Evolutionary conservation across 108 stramenopile genomes (phyloP).

Genomic region (Fistulifera solaris): DNA sequence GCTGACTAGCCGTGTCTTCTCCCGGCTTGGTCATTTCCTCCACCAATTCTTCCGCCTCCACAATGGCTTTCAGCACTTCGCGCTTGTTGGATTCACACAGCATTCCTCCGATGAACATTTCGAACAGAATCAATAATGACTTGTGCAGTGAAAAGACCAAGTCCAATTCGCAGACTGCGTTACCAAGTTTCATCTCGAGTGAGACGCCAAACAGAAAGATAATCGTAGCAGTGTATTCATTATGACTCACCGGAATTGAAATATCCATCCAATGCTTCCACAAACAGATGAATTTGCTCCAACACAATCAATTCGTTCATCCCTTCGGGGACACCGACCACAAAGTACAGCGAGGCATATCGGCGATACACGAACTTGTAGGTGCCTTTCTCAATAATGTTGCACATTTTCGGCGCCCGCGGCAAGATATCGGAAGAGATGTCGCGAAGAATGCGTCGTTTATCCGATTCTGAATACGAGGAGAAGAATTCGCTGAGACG

Average conservation of each 20-base stretch:
- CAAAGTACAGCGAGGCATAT: conserved; percentile 83
- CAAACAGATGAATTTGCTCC: conserved; percentile 98
- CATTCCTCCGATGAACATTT: conserved; percentile 92
- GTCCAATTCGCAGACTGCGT: conserved; percentile 90
- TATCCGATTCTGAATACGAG: conserved; percentile 75
- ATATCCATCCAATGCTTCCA: conserved; percentile 95
- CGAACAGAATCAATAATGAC: conserved; percentile 85
- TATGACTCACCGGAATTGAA: conserved; percentile 79
- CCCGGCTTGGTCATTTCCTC: conserved; percentile 83
- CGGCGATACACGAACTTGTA: conserved; percentile 88
- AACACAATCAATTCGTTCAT: conserved; percentile 82
- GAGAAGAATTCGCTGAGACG: conserved; percentile 81
- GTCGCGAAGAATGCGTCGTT: conserved; percentile 88
- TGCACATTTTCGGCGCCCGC: conserved; percentile 98
- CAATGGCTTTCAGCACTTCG: conserved; percentile 77
- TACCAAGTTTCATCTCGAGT: not conserved
- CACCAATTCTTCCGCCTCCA: conserved; percentile 78
- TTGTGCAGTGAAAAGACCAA: conserved; percentile 97
- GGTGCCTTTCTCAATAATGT: conserved; percentile 88
- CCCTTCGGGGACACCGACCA: conserved; percentile 69
- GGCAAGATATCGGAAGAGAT: conserved; percentile 87
- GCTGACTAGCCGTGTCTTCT: conserved; percentile 77
- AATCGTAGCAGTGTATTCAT: not conserved
- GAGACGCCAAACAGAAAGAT: conserved; percentile 1
- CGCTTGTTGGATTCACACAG: conserved; percentile 77